Evolutionary conservation across 2,329 filamentous ascomycete species (phyloP).

Genomic region (Exophiala phaeomuriformis): DNA sequence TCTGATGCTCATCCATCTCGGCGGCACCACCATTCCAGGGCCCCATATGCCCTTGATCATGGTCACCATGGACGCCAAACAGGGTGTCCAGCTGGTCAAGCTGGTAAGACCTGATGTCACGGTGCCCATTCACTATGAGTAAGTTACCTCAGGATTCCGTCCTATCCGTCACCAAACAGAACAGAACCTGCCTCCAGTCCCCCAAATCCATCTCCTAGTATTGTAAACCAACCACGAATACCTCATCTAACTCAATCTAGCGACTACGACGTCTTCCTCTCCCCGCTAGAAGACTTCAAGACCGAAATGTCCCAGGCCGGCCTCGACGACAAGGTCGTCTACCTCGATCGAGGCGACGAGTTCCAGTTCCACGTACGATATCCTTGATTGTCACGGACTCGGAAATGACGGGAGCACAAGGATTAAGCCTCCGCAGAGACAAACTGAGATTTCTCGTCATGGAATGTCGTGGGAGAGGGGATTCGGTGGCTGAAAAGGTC

Average conservation of each 20-base stretch:
- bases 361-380: constrained; percentile 47
- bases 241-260: too few species aligned
- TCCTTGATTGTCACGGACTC: neutral
- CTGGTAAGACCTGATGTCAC: constrained; percentile 55
- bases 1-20: constrained; percentile 60
- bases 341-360: constrained; percentile 53
- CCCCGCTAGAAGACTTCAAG: constrained; percentile 54
- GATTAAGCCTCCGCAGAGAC: too few species aligned
- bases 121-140: constrained; percentile 57
- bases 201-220: too few species aligned
- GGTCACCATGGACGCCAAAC: constrained; percentile 62
- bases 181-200: too few species aligned
- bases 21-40: constrained; percentile 58
- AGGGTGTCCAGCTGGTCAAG: constrained; percentile 54
- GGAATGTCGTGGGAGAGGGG: too few species aligned
- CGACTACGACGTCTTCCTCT: constrained; percentile 57
- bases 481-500: too few species aligned
- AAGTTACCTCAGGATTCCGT: constrained; percentile 19
- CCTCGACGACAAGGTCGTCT: constrained; percentile 49
- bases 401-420: neutral
- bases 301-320: constrained; percentile 48
- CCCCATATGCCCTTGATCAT: constrained; percentile 54
- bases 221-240: too few species aligned
- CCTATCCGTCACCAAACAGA: neutral
- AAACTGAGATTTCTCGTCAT: too few species aligned